Evolutionary conservation across 73 alveolate species (phyloP).

Genomic region (Paramecium sexaurelia): DNA sequence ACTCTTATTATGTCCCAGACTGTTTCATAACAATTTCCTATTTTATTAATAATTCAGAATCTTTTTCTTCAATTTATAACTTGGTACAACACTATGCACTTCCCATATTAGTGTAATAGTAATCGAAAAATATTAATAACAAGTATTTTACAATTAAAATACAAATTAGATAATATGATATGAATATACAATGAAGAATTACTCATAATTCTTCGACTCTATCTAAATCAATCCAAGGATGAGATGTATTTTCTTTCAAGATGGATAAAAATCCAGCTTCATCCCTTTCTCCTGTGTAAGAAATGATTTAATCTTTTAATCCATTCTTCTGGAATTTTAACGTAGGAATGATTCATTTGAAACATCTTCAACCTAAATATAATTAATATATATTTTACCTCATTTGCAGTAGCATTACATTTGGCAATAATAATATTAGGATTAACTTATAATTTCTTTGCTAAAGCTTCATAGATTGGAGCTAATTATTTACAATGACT

Average conservation of each 20-base stretch:
- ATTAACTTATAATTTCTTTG: constrained; percentile 79
- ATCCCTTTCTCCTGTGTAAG: constrained; percentile 56
- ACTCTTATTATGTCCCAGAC: constrained; percentile 2
- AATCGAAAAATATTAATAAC: neutral
- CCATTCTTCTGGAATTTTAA: constrained; percentile 77
- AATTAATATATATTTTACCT: constrained; percentile 70
- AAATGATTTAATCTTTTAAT: constrained; percentile 32
- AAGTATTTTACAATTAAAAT: neutral
- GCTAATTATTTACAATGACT: constrained; percentile 98
- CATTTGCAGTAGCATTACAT: constrained; percentile 93
- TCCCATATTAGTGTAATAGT: neutral
- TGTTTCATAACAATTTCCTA: neutral
- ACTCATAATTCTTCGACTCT: constrained; percentile 7
- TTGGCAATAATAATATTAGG: constrained; percentile 84
- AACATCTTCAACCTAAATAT: constrained; percentile 65
- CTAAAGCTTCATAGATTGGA: constrained; percentile 92
- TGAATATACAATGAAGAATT: neutral
- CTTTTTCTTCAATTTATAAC: neutral
- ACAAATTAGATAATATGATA: neutral
- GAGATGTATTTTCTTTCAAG: constrained; percentile 63
- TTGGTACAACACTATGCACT: constrained; percentile 1
- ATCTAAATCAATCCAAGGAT: constrained; percentile 53
- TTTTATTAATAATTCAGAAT: neutral
- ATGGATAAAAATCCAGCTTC: constrained; percentile 46
- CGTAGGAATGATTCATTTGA: constrained; percentile 93